Conservation (phyloP, 2,329 filamentous ascomycete genomes). For the Whalleya microplaca region DNA sequence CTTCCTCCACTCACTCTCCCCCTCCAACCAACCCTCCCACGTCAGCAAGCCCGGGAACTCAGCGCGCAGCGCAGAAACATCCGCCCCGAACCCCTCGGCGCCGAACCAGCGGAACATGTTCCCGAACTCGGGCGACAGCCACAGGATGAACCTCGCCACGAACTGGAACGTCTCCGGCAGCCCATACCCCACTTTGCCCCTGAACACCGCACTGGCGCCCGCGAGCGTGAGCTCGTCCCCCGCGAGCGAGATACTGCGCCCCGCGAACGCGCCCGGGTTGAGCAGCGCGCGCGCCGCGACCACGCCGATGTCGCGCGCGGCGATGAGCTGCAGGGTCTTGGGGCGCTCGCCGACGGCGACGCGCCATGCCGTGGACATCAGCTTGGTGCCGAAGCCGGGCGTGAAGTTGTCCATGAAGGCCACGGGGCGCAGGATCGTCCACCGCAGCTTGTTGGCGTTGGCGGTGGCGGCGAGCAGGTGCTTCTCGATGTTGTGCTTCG, state of each 20-base stretch:
- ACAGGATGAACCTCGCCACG: conserved; percentile 32
- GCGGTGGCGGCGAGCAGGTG: conserved; percentile 53
- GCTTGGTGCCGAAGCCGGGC: conserved; percentile 34
- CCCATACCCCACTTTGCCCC: conserved; percentile 34
- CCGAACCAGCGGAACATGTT: conserved; percentile 45
- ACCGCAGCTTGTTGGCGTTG: conserved; percentile 33
- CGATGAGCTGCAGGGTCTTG: conserved; percentile 42
- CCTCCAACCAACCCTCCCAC: conserved; percentile 32
- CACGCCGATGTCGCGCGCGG: conserved; percentile 43
- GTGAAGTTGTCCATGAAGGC: conserved; percentile 47
- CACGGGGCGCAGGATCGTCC: conserved; percentile 44
- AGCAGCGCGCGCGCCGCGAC: conserved; percentile 43
- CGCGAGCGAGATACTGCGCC: conserved; percentile 41
- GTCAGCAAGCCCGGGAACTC: conserved; percentile 34
- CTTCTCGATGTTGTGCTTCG: conserved; percentile 63
- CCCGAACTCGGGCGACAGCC: conserved; percentile 38
- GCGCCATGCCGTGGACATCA: conserved; percentile 40
- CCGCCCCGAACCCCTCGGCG: conserved; percentile 40
- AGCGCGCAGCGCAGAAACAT: conserved; percentile 36
- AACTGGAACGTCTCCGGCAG: conserved; percentile 38
- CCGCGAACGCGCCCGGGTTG: conserved; percentile 37
- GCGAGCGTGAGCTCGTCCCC: conserved; percentile 45
- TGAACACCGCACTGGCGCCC: conserved; percentile 39
- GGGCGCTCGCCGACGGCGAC: conserved; percentile 34
- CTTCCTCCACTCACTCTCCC: conserved; percentile 18